A percentile compares a stretch with the other conserved stretches of the same genome.
Evolutionary conservation across 495 filamentous ascomycete species (phyloP).

Genomic region (Tuber microsphaerosporum): DNA sequence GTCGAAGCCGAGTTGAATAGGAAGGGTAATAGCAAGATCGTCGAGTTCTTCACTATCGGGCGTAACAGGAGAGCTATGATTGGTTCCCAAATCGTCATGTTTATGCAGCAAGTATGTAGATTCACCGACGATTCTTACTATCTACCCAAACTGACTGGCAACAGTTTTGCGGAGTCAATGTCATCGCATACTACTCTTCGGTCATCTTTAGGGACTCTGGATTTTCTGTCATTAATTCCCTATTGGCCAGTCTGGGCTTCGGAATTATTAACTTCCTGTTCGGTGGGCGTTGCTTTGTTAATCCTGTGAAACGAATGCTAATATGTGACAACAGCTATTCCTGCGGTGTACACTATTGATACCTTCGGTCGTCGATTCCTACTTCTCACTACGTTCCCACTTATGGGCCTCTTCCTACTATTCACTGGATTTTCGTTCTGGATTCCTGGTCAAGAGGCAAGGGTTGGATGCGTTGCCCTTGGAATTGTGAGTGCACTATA

Average conservation of each 20-base stretch:
- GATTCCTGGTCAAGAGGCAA: conserved; percentile 51
- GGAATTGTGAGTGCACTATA: conserved; percentile 47
- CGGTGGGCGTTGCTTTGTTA: conserved; percentile 26
- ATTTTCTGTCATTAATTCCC: conserved; percentile 52
- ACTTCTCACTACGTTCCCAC: conserved; percentile 67
- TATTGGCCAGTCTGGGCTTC: conserved; percentile 64
- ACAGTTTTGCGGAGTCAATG: conserved; percentile 48
- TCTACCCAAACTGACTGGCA: conserved; percentile 14
- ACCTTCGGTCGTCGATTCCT: conserved; percentile 76
- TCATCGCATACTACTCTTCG: conserved; percentile 65
- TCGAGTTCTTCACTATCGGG: conserved; percentile 65
- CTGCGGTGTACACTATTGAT: conserved; percentile 74
- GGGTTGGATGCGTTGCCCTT: conserved; percentile 55
- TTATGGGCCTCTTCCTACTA: conserved; percentile 65
- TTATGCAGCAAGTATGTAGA: conserved; percentile 66
- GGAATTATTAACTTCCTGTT: conserved; percentile 76
- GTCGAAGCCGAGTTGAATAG: conserved; percentile 57
- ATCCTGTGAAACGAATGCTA: not conserved
- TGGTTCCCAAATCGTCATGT: conserved; percentile 73
- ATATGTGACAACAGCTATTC: conserved; percentile 46
- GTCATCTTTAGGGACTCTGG: conserved; percentile 57
- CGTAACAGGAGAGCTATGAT: conserved; percentile 72
- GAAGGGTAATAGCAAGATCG: conserved; percentile 53
- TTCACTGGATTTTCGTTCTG: conserved; percentile 77
- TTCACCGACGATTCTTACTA: not conserved